These are phyloP conservation scores for Sisymbrium altissimum DNA, from an alignment of 345 rosid species.

Conservation along the genomic window DNA sequence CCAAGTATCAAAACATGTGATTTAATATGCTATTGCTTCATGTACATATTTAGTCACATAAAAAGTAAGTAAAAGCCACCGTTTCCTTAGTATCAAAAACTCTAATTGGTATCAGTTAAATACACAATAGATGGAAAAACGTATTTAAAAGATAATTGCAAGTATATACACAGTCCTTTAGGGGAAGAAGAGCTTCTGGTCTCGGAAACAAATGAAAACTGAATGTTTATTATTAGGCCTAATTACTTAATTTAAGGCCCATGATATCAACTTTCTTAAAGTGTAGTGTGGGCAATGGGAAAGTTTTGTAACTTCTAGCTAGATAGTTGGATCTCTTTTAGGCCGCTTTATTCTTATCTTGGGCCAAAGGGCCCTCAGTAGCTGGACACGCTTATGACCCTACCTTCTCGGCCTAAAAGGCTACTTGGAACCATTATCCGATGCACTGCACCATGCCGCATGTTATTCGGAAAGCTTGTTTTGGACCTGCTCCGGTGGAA, in stretches of 20 bases:
- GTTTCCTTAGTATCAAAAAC: background rate
- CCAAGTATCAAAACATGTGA: conserved; percentile 36
- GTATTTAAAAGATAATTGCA: too few species aligned
- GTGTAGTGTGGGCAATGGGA: background rate
- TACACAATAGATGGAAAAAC: background rate
- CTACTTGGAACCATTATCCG: background rate
- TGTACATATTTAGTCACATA: conserved; percentile 3
- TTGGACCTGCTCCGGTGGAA: too few species aligned
- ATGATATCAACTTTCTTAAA: background rate
- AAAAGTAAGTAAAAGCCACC: background rate
- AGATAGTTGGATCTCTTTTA: background rate
- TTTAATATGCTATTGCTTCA: conserved; percentile 25
- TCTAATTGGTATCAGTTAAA: background rate
- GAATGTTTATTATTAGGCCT: background rate
- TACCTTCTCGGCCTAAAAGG: background rate
- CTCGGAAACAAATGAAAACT: too few species aligned
- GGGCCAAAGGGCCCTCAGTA: background rate
- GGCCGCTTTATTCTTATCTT: background rate
- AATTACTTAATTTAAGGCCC: background rate
- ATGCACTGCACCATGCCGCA: background rate
- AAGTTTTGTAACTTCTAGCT: background rate
- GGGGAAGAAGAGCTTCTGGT: too few species aligned
- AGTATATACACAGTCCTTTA: too few species aligned
- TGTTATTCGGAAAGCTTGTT: too few species aligned
- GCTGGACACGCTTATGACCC: background rate